These are phyloP conservation scores for Komagataella populi DNA, from an alignment of 805 yeast species.

Conservation along the genomic window DNA sequence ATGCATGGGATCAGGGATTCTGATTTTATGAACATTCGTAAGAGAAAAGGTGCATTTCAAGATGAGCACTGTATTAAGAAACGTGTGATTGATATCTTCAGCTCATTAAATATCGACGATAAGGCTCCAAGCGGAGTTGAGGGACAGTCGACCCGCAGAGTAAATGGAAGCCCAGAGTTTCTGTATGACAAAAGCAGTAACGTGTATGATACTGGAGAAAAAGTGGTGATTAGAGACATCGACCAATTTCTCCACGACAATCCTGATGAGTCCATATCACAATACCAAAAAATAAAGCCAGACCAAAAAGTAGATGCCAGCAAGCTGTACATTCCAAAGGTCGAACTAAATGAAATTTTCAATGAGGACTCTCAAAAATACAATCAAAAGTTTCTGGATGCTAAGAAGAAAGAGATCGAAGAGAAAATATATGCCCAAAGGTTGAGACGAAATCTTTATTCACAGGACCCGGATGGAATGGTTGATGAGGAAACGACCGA, in stretches of 20 bases:
- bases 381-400: slow-evolving; percentile 2
- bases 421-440: neutral
- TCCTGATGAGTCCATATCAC: slow-evolving; percentile 6
- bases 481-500: neutral
- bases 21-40: neutral
- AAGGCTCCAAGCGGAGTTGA: neutral
- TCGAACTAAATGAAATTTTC: slow-evolving; percentile 7
- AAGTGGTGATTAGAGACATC: slow-evolving; percentile 9
- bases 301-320: slow-evolving; percentile 2
- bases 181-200: neutral
- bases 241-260: slow-evolving; percentile 13
- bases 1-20: neutral
- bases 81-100: neutral
- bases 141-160: neutral
- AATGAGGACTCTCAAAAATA: slow-evolving; percentile 1
- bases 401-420: slow-evolving; percentile 3
- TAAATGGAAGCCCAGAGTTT: neutral
- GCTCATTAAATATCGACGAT: neutral
- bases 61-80: neutral
- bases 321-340: slow-evolving; percentile 6
- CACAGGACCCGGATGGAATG: neutral
- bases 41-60: neutral
- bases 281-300: neutral
- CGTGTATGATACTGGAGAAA: neutral
- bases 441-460: neutral